A percentile compares a stretch with the other conserved stretches of the same genome.
Evolutionary conservation across 768 basidiomycete species (phyloP).

Genomic region (Kwoniella europaea): DNA sequence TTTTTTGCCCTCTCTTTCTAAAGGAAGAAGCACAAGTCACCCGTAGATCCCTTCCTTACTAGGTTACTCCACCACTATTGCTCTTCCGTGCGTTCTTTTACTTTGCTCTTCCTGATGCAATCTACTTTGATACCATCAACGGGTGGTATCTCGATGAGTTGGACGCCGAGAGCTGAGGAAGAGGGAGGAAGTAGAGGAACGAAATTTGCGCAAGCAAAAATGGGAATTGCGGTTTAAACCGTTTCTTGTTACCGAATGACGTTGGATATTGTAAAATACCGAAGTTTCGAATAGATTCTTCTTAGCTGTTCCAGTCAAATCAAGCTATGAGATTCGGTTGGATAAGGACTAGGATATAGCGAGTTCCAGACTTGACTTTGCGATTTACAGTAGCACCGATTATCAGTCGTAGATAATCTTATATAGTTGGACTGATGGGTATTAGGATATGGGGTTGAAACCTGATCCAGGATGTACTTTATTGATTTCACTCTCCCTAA

Average conservation of each 20-base stretch:
- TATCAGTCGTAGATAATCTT: background rate
- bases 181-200: background rate
- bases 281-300: background rate
- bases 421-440: slow-evolving; percentile 4
- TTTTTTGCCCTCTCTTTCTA: background rate
- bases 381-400: no score
- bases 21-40: background rate
- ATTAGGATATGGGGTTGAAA: background rate
- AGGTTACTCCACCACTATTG: background rate
- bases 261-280: background rate
- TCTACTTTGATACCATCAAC: background rate
- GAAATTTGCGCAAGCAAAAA: background rate
- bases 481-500: background rate
- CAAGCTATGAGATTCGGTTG: background rate
- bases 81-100: slow-evolving; percentile 5
- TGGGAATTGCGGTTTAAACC: background rate
- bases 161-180: background rate
- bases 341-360: background rate
- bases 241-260: background rate
- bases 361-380: slow-evolving; percentile 4
- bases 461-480: background rate
- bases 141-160: no score
- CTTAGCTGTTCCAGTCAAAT: no score
- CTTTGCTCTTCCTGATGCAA: background rate
- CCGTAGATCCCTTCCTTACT: background rate